A percentile compares a stretch with the other conserved stretches of the same genome.
phyloP scores from a whole-genome alignment of 345 rosid species.

The Salix purpurea region DNA sequence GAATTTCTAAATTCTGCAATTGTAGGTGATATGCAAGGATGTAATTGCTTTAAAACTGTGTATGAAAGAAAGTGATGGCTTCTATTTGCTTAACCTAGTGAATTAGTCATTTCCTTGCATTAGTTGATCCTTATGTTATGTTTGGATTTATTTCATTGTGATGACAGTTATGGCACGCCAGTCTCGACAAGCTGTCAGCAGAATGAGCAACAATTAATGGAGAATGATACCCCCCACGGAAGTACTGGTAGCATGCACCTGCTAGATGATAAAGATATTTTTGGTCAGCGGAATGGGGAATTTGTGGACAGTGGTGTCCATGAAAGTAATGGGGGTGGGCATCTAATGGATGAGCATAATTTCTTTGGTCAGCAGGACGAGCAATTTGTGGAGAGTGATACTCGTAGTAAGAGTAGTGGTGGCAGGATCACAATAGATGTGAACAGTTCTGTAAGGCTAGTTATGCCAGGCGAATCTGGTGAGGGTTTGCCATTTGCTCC shows the following conservation, averaged over 20 bases:
- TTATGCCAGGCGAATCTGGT: constrained; percentile 46
- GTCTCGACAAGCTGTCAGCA: not conserved
- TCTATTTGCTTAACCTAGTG: not conserved
- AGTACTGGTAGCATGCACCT: not conserved
- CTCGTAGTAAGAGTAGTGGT: constrained; percentile 26
- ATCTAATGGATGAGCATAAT: constrained; percentile 4
- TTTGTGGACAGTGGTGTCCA: constrained; percentile 27
- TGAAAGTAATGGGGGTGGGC: constrained; percentile 22
- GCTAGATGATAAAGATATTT: not conserved
- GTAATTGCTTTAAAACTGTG: not conserved
- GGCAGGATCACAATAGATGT: constrained; percentile 5
- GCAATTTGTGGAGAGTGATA: constrained; percentile 32
- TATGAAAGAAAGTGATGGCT: not conserved
- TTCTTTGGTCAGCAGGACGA: constrained; percentile 19
- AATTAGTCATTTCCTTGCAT: not conserved
- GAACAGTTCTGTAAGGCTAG: constrained; percentile 32
- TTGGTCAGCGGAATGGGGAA: not conserved
- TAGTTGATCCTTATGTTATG: not conserved
- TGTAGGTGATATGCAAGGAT: not conserved
- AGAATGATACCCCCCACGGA: constrained; percentile 5
- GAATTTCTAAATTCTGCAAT: not conserved
- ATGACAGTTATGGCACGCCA: constrained; percentile 6
- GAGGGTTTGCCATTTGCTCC: constrained; percentile 72
- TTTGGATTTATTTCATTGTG: not conserved
- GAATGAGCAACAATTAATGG: not conserved